These are phyloP conservation scores for Arthromyces matolae DNA, from an alignment of 768 basidiomycete species.

Conservation along the genomic window DNA sequence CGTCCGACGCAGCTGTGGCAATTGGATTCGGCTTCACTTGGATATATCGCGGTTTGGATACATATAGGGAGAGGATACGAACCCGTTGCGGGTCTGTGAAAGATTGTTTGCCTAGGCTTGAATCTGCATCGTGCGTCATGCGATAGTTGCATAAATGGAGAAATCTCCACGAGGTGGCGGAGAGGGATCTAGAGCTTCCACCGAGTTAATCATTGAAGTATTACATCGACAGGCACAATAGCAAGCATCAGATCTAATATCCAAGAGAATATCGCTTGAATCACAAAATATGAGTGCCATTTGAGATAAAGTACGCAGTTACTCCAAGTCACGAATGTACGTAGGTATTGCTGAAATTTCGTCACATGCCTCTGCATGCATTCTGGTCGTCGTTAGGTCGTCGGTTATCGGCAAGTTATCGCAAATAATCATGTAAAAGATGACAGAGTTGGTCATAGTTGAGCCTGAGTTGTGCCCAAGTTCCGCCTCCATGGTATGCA, in stretches of 20 bases:
- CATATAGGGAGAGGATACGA: too few relatives aligned
- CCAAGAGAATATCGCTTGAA: neutral
- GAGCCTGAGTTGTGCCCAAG: neutral
- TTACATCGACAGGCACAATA: neutral
- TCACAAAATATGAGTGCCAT: neutral
- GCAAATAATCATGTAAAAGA: slow-evolving; percentile 6
- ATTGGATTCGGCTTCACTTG: too few relatives aligned
- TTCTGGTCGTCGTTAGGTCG: neutral
- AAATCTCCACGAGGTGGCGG: too few relatives aligned
- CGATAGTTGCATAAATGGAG: too few relatives aligned
- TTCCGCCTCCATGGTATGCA: neutral
- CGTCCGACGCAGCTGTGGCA: too few relatives aligned
- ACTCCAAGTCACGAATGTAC: neutral
- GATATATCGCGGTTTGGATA: too few relatives aligned
- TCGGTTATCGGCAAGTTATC: slow-evolving; percentile 12
- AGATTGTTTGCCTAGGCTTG: too few relatives aligned
- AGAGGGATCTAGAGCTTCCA: too few relatives aligned
- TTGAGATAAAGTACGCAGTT: neutral
- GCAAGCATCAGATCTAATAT: too few relatives aligned
- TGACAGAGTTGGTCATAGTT: neutral
- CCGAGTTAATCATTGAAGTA: neutral
- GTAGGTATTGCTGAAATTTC: neutral
- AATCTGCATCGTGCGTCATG: too few relatives aligned
- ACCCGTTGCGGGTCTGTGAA: too few relatives aligned
- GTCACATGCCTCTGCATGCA: slow-evolving; percentile 1